These are phyloP conservation scores for Sordariomycetes sp. DNA, from an alignment of 2,329 filamentous ascomycete genomes.

Conservation along the genomic window DNA sequence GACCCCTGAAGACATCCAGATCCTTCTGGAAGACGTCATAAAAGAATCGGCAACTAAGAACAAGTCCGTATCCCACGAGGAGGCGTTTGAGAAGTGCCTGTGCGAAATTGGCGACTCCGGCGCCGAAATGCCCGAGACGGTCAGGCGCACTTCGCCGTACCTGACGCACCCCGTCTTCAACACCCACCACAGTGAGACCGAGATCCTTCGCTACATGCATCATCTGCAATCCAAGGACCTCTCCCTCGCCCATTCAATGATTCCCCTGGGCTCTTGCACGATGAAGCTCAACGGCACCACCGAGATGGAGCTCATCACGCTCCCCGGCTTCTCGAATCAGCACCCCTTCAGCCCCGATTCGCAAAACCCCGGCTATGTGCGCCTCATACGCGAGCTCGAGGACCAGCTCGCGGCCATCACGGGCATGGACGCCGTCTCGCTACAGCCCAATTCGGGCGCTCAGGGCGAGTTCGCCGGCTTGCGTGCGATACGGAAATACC, in stretches of 20 bases:
- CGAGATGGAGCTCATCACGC: slow-evolving; percentile 80
- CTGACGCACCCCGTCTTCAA: slow-evolving; percentile 92
- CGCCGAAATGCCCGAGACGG: slow-evolving; percentile 32
- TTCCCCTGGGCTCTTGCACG: slow-evolving; percentile 89
- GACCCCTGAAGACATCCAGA: slow-evolving; percentile 25
- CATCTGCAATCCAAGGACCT: slow-evolving; percentile 90
- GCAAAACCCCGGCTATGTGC: slow-evolving; percentile 53
- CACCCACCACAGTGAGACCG: slow-evolving; percentile 86
- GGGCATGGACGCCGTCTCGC: slow-evolving; percentile 75
- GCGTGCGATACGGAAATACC: slow-evolving; percentile 75
- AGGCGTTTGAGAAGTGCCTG: slow-evolving; percentile 11
- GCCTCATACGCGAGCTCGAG: slow-evolving; percentile 60
- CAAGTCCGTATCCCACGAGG: slow-evolving; percentile 8
- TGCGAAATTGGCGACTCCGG: background rate
- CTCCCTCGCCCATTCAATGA: slow-evolving; percentile 93
- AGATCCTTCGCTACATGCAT: slow-evolving; percentile 85
- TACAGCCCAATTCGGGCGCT: slow-evolving; percentile 92
- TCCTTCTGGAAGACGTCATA: slow-evolving; percentile 32
- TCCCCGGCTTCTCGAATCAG: slow-evolving; percentile 60
- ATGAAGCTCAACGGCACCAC: slow-evolving; percentile 96
- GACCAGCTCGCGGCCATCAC: slow-evolving; percentile 70
- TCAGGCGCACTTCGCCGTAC: slow-evolving; percentile 62
- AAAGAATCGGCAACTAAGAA: slow-evolving; percentile 14
- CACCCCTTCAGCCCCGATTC: slow-evolving; percentile 65
- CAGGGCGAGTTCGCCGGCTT: slow-evolving; percentile 92